These are phyloP conservation scores for Simplicillium aogashimaense DNA, from an alignment of 2,329 filamentous ascomycete genomes.

Conservation along the genomic window DNA sequence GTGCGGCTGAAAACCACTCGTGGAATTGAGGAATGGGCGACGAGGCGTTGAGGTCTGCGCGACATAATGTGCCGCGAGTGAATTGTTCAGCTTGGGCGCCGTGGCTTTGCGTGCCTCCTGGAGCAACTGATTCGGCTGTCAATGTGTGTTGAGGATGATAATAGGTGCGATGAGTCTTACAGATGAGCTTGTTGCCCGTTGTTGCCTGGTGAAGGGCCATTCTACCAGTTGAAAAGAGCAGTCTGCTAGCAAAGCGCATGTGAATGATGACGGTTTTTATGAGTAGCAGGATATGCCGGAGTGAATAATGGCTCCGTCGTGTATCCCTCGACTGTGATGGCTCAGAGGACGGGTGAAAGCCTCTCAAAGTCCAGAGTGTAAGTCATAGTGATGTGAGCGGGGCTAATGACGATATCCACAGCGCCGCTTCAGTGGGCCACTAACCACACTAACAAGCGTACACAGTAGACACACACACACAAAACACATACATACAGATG, in stretches of 20 bases:
- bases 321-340: too few relatives aligned
- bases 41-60: conserved; percentile 45
- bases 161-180: background rate
- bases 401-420: too few relatives aligned
- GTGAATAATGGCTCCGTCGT: too few relatives aligned
- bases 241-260: too few relatives aligned
- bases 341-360: too few relatives aligned
- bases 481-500: conserved; percentile 11
- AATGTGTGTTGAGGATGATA: background rate
- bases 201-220: background rate
- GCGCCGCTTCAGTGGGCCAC: background rate
- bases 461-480: conserved; percentile 10
- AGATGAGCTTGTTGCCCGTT: background rate
- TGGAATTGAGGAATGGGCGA: conserved; percentile 79
- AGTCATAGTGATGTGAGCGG: too few relatives aligned
- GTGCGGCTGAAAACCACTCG: conserved; percentile 74
- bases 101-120: conserved; percentile 45
- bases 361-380: too few relatives aligned
- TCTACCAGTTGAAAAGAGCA: background rate
- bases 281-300: too few relatives aligned
- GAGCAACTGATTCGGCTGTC: conserved; percentile 40
- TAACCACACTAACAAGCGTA: background rate
- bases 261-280: too few relatives aligned
- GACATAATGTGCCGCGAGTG: conserved; percentile 50
- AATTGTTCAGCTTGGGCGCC: conserved; percentile 65